Percentiles rank a stretch among this genome's conserved stretches.
Conservation (phyloP, 106 monocot species). For the Amphibolis antarctica region DNA sequence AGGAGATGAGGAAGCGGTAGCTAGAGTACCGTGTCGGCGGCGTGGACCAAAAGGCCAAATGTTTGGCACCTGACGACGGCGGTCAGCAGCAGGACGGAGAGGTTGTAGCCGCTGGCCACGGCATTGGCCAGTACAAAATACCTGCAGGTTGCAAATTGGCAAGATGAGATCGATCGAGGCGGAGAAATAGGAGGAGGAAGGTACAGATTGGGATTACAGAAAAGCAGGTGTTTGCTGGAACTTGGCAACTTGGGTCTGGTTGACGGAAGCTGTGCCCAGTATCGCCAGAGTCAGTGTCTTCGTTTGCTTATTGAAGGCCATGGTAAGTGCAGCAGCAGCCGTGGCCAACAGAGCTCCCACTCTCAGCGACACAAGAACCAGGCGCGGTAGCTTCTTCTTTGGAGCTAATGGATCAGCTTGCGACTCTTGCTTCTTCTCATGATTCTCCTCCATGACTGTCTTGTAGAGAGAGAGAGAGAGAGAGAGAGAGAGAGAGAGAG, state of each 20-base stretch:
- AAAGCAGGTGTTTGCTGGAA: slow-evolving; percentile 57
- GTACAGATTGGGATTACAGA: slow-evolving; percentile 18
- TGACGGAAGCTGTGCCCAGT: slow-evolving; percentile 47
- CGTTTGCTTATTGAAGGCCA: slow-evolving; percentile 52
- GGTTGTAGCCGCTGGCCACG: slow-evolving; percentile 37
- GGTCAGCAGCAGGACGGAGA: slow-evolving; percentile 26
- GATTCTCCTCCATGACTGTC: slow-evolving; percentile 2
- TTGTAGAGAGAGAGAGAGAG: too few relatives aligned
- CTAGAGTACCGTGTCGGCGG: slow-evolving; percentile 42
- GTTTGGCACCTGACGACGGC: slow-evolving; percentile 12
- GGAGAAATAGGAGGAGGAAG: background rate
- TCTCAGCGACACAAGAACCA: slow-evolving; percentile 20
- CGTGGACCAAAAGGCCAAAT: slow-evolving; percentile 12
- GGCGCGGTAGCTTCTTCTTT: background rate
- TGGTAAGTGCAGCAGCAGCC: slow-evolving; percentile 24
- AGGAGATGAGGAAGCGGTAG: too few relatives aligned
- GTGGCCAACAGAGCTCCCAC: slow-evolving; percentile 20
- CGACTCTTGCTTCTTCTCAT: background rate
- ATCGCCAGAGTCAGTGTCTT: slow-evolving; percentile 28
- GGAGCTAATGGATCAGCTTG: background rate
- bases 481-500: too few relatives aligned
- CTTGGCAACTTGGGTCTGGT: slow-evolving; percentile 29
- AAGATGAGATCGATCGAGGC: background rate
- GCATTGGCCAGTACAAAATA: slow-evolving; percentile 65
- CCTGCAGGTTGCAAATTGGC: slow-evolving; percentile 16